These are phyloP conservation scores for Huiozyma sinensis DNA, from an alignment of 805 yeast species.

Conservation along the genomic window DNA sequence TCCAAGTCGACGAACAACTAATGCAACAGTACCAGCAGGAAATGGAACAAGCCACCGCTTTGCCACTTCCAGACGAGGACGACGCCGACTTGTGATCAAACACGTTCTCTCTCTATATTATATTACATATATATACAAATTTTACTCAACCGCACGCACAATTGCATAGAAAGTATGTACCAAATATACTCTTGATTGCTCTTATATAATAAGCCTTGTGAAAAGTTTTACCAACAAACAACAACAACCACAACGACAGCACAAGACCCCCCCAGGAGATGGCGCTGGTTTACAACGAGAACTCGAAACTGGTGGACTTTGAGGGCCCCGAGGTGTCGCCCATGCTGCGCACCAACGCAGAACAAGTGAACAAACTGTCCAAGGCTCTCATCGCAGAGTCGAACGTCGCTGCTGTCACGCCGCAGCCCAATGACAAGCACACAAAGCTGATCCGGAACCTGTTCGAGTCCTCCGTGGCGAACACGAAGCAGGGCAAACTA, in stretches of 20 bases:
- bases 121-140: too few species aligned
- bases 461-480: conserved; percentile 49
- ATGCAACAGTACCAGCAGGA: conserved; percentile 98
- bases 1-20: conserved; percentile 88
- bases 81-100: conserved; percentile 83
- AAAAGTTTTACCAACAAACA: not conserved
- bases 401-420: conserved; percentile 42
- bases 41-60: conserved; percentile 98
- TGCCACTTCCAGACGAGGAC: conserved; percentile 99
- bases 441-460: conserved; percentile 48
- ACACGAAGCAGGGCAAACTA: conserved; percentile 43
- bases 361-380: conserved; percentile 29
- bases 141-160: too few species aligned
- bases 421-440: conserved; percentile 43
- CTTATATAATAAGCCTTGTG: too few species aligned
- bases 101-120: too few species aligned
- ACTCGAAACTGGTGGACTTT: conserved; percentile 16
- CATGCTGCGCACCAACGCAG: conserved; percentile 16
- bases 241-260: not conserved
- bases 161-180: too few species aligned
- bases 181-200: too few species aligned
- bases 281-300: conserved; percentile 18
- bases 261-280: not conserved
- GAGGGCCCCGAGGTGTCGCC: conserved; percentile 5
- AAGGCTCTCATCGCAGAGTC: conserved; percentile 25